phyloP scores from a whole-genome alignment of 2,329 filamentous ascomycete genomes.

The Ceratocystiopsis brevicomis region DNA sequence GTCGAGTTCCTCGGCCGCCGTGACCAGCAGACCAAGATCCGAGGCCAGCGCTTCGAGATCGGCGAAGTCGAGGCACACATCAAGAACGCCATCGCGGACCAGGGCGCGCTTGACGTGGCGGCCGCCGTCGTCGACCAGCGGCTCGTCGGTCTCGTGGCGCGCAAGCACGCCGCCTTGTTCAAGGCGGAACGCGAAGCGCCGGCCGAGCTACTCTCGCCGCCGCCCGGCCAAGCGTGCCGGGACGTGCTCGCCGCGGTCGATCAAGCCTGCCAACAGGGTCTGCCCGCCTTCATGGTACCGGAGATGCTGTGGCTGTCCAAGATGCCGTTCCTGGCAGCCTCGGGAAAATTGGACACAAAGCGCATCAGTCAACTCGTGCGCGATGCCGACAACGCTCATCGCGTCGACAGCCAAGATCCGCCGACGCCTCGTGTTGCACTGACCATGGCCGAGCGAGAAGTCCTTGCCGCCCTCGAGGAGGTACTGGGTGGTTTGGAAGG shows the following conservation, averaged over 20 bases:
- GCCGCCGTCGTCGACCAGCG: conserved; percentile 4
- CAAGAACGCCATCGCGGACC: neutral
- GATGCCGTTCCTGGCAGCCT: conserved; percentile 3
- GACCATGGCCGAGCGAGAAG: no score
- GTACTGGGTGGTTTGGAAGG: neutral
- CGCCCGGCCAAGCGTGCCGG: neutral
- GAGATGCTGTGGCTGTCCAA: conserved; percentile 5
- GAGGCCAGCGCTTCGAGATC: conserved; percentile 7
- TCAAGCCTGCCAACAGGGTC: conserved; percentile 1
- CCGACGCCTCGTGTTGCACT: no score
- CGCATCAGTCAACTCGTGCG: conserved; percentile 1
- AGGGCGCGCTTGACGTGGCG: conserved; percentile 3
- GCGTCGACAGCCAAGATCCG: no score
- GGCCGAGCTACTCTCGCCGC: no score
- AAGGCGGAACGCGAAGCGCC: conserved; percentile 1
- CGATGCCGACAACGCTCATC: neutral
- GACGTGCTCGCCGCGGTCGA: neutral
- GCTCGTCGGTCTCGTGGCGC: conserved; percentile 2
- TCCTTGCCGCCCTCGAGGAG: neutral
- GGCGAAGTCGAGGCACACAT: conserved; percentile 6
- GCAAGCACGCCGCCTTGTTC: neutral
- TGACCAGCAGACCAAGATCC: conserved; percentile 8
- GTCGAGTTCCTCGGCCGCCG: conserved; percentile 7
- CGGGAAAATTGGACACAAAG: conserved; percentile 6
- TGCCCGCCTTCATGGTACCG: conserved; percentile 6